phyloP scores from a whole-genome alignment of 148 eudicot genomes.

The Amaranthus palmeri region DNA sequence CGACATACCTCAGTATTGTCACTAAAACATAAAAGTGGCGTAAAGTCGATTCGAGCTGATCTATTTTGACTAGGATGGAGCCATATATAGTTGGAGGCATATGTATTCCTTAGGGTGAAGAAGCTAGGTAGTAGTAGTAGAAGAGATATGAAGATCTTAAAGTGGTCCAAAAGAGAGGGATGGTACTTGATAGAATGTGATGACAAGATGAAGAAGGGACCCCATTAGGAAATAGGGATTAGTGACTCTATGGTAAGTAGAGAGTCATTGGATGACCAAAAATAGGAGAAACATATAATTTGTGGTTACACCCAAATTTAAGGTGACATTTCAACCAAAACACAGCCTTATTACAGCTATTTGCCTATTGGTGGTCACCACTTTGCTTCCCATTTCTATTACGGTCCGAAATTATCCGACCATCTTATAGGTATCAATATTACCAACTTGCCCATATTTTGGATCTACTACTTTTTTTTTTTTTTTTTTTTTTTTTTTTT shows the following conservation, averaged over 20 bases:
- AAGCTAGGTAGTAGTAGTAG: neutral
- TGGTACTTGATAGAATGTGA: neutral
- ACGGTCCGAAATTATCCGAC: constrained; percentile 18
- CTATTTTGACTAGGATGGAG: neutral
- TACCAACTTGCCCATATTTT: neutral
- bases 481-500: too few species aligned
- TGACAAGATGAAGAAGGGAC: neutral
- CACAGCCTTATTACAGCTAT: constrained; percentile 26
- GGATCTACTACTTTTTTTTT: neutral
- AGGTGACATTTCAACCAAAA: constrained; percentile 23
- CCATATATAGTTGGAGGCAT: neutral
- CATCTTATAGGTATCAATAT: neutral
- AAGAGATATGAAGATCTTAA: neutral
- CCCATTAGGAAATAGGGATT: neutral
- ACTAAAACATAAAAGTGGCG: neutral
- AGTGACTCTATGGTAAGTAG: constrained; percentile 5
- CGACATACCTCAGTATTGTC: neutral
- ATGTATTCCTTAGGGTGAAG: neutral
- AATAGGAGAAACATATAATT: neutral
- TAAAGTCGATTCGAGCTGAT: neutral
- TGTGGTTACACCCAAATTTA: constrained; percentile 15
- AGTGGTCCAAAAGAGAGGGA: constrained; percentile 10
- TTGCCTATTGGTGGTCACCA: constrained; percentile 24
- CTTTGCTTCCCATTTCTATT: constrained; percentile 21
- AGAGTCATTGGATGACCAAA: neutral